Evolutionary conservation across 2,329 filamentous ascomycete genomes (phyloP), one percentile per base, ranked within the genome.

Genomic region (Hysterium pulicare): DNA sequence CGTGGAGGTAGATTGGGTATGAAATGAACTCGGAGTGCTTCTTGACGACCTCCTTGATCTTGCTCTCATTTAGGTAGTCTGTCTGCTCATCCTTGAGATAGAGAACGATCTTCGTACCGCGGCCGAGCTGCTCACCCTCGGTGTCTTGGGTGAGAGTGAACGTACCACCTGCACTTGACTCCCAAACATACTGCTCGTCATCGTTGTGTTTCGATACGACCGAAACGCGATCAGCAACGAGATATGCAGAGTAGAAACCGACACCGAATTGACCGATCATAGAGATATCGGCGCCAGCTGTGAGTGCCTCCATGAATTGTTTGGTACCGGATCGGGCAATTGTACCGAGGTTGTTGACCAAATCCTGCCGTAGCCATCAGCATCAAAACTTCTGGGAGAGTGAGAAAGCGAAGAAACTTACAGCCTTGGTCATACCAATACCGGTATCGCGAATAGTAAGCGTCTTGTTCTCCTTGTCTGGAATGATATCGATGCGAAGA

Each of bases 11-110:
- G 86, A 98, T 98, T 69, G 93, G 93, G 83, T 98, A 98, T 39
- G 93, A 97, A 80, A 98, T 98, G 83, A 98, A 98, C 80, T 98
- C 93, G 70, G 93, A 97, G 87, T 98, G 93, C 88, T 98, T 98
- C 90, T 97, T 97, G 81, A 98, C 90, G 57, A 98, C 91, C 82
- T 98, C 93, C 87, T 98, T 98, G 81, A 98, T 86, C 82, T 91
- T 93, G 81, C 81, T 81, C 86, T 98, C 93, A 75, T 97, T 94
- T 59, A 97, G 81, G 84, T 95, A 98, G 73, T 97, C 93, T 55
- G 79, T 80, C 82, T 98, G 93, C 83, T 98, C 93, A 62, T 98
- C 93, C 87, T 98, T 98, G 68, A 98, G 81, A 81, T 97, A 88
- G 50, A 98, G 89, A 74, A 97, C 84, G 71, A 98, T 94, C 84